Conservation (phyloP, 192 early-diverging fungal genomes). For the Lobosporangium transversale region DNA sequence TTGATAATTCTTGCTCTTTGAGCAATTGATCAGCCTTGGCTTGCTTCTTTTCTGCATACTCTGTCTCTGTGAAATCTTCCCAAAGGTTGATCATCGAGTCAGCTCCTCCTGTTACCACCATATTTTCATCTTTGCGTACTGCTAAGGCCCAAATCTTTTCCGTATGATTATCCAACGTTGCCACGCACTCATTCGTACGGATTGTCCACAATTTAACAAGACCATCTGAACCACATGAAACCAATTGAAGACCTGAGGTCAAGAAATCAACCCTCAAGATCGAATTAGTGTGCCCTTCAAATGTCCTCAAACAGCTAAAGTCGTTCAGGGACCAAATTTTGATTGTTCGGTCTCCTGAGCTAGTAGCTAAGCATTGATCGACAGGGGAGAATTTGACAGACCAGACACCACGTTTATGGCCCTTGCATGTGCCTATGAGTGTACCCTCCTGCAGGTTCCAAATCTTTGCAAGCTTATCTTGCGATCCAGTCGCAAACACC, state of each 20-base stretch:
- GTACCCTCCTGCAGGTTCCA: constrained; percentile 88
- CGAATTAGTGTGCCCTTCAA: constrained; percentile 98
- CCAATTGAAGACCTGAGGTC: constrained; percentile 86
- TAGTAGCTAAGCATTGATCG: constrained; percentile 92
- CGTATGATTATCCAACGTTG: constrained; percentile 93
- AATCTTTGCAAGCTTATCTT: constrained; percentile 95
- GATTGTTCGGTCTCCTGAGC: constrained; percentile 93
- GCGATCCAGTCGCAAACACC: constrained; percentile 92
- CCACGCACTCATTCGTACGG: constrained; percentile 87
- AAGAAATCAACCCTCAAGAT: constrained; percentile 89
- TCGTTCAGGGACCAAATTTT: constrained; percentile 95
- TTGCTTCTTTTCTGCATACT: constrained; percentile 77
- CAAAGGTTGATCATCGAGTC: constrained; percentile 93
- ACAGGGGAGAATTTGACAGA: constrained; percentile 92
- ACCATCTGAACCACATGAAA: constrained; percentile 91
- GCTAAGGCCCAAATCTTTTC: constrained; percentile 96
- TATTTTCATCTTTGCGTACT: constrained; percentile 72
- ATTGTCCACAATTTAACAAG: constrained; percentile 98
- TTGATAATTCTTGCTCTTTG: constrained; percentile 91
- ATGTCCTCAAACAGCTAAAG: constrained; percentile 87
- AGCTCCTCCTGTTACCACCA: constrained; percentile 88
- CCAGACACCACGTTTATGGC: constrained; percentile 98
- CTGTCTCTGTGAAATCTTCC: constrained; percentile 90
- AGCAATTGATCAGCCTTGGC: constrained; percentile 79
- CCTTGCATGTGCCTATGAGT: constrained; percentile 82